Percentiles rank a stretch among this genome's conserved stretches.
Evolutionary conservation across 768 basidiomycete species (phyloP).

Genomic region (Lentinula boryana): DNA sequence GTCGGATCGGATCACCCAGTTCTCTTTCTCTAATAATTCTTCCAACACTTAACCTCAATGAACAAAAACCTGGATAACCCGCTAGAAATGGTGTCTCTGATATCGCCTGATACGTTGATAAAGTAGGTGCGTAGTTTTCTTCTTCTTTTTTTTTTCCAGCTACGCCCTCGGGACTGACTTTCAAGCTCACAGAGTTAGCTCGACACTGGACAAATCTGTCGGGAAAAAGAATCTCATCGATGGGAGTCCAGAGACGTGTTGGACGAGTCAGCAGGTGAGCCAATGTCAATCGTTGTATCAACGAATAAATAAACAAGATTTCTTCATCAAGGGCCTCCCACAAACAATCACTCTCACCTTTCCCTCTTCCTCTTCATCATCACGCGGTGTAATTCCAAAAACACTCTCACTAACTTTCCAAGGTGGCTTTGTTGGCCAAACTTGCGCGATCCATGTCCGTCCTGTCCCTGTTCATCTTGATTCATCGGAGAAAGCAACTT

Average conservation of each 20-base stretch:
- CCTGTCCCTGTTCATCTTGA: constrained; percentile 17
- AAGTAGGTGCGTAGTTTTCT: constrained; percentile 1
- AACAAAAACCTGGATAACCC: neutral
- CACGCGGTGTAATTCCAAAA: constrained; percentile 43
- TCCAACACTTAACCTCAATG: neutral
- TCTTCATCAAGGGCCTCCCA: constrained; percentile 53
- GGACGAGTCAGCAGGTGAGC: constrained; percentile 73
- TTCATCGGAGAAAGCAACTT: constrained; percentile 25
- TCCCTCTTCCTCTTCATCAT: constrained; percentile 20
- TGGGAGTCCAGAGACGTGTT: constrained; percentile 72
- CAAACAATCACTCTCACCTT: constrained; percentile 72
- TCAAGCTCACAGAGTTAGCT: constrained; percentile 59
- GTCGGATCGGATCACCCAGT: no score
- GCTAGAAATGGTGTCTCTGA: neutral
- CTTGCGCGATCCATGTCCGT: constrained; percentile 45
- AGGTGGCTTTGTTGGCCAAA: constrained; percentile 78
- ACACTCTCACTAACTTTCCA: constrained; percentile 68
- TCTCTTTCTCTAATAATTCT: no score
- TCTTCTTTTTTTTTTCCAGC: neutral
- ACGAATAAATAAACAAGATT: constrained; percentile 1
- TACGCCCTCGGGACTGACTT: neutral
- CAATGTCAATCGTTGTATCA: neutral
- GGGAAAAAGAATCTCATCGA: constrained; percentile 70
- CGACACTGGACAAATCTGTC: constrained; percentile 67
- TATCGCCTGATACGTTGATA: constrained; percentile 1